Base-by-base conservation (phyloP, 345 rosid species). In the Citrus trifoliata region DNA sequence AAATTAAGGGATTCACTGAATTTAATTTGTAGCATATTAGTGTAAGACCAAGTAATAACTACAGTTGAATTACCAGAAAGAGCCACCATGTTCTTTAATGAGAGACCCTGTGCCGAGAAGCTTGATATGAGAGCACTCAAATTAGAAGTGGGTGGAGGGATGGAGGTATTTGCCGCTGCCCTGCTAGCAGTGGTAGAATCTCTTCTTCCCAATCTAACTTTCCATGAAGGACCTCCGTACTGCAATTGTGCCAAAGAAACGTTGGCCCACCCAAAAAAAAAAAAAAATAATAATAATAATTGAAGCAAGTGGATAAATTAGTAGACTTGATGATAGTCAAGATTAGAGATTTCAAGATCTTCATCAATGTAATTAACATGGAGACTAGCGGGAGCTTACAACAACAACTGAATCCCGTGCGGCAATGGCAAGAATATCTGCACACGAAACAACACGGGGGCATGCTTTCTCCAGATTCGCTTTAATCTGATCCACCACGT, bases 361-460 rank as follows among this genome's bases (percentile, higher is more conserved):
- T 18, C 58, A 5, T 18, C 22, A 18, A 18, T 53, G 22, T 53
- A 19, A 53, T 53, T 18, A 53, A 53, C 22, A 51, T 18, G 56
- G 22, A 53, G 58, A 2, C 7, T 53, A 53, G 7, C 5, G 3
- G 51, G 51, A 46, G 51, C 51, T 53, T 53, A 53, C 58, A 53
- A 5, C 22, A 53, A 53, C 58, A 53, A 84, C 88, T 2, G 94
- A 84, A 76, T 90, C 88, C 0, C 86, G 84, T 35, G 92, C 85
- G 7, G 88, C 90, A 46, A 90, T 74, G 33, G 92, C 87, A 21
- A 90, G 63, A 68, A 89, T 42, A 81, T 90, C 92, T 30, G 92
- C 89, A 18, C 91, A 90, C 0, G 91, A 89, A 38, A 90, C 92
- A 3, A 88, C 78, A 24, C 88, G 78, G 1, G 91, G 92, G 74